Base-by-base conservation (phyloP, 495 filamentous ascomycete genomes). In the Penicillium mononematosum region DNA sequence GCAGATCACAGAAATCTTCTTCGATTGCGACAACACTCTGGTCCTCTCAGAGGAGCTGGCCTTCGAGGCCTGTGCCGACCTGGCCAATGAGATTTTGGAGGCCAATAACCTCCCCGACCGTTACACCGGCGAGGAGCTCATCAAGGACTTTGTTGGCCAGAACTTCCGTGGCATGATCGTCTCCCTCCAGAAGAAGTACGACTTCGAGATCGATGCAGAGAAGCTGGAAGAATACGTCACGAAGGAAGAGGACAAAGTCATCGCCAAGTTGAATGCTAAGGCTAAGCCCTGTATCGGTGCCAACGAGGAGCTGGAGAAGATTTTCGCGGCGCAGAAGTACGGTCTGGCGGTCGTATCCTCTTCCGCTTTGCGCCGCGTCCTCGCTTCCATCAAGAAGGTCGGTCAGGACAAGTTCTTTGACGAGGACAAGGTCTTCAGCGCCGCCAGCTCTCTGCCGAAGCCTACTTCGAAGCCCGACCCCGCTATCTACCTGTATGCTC, bases 21-120 rank as follows among this genome's bases (percentile, higher is more conserved):
- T 96, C 76, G 92, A 97, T 78, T 97, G 92, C 79, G 92, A 97
- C 85, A 97, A 97, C 81, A 97, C 92, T 52, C 90, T 97, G 66
- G 90, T 92, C 76, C 86, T 95, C 66, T 95, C 90, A 57, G 92
- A 97, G 77, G 84, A 83, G 61, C 81, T 96, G 66, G 92, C 92
- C 74, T 97, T 96, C 74, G 91, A 94, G 77, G 92, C 90, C 56
- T 96, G 92, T 75, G 88, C 92, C 64, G 89, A 94, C 61, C 82
- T 97, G 66, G 86, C 90, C 78, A 97, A 97, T 80, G 85, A 94
- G 75, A 90, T 97, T 72, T 81, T 94, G 62, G 78, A 81, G 61
- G 81, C 83, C 65, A 80, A 85, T 63, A 71, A 81, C 68, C 79
- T 87, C 65, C 62, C 82, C 27, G 78, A 86, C 61, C 87, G 86